Conservation (phyloP, 2,329 filamentous ascomycete genomes). For the Cladosporium velox region DNA sequence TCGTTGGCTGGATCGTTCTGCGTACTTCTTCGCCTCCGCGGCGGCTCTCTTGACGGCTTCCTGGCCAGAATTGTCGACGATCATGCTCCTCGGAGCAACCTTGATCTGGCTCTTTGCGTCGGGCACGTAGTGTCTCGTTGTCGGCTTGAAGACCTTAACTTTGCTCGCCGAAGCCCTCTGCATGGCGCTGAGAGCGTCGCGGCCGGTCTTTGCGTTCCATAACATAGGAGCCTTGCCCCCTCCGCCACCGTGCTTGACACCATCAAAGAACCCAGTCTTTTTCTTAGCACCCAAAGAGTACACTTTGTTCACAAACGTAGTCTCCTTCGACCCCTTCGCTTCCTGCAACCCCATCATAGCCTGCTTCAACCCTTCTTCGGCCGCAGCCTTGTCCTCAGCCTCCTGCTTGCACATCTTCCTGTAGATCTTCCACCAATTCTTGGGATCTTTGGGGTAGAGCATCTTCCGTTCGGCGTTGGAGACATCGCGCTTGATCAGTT, state of each 20-base stretch:
- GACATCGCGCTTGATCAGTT: constrained; percentile 77
- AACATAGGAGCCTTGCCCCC: neutral
- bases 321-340: constrained; percentile 57
- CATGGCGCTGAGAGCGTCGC: constrained; percentile 16
- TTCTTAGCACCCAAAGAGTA: constrained; percentile 25
- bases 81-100: constrained; percentile 18
- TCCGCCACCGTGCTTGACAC: constrained; percentile 21
- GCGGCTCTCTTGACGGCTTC: constrained; percentile 16
- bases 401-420: constrained; percentile 47
- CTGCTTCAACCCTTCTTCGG: constrained; percentile 39
- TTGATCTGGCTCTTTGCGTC: constrained; percentile 12
- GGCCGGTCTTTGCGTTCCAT: constrained; percentile 17
- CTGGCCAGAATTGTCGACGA: constrained; percentile 5
- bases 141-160: constrained; percentile 2
- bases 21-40: constrained; percentile 14
- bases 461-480: constrained; percentile 65
- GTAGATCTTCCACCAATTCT: constrained; percentile 79
- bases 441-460: constrained; percentile 65
- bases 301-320: constrained; percentile 31
- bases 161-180: constrained; percentile 11
- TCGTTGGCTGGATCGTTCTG: neutral
- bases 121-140: neutral
- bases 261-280: constrained; percentile 25
- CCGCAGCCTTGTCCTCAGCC: constrained; percentile 37
- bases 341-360: constrained; percentile 65